These are phyloP conservation scores for Wilcoxina mikolae DNA, from an alignment of 495 filamentous ascomycete species.

Conservation along the genomic window DNA sequence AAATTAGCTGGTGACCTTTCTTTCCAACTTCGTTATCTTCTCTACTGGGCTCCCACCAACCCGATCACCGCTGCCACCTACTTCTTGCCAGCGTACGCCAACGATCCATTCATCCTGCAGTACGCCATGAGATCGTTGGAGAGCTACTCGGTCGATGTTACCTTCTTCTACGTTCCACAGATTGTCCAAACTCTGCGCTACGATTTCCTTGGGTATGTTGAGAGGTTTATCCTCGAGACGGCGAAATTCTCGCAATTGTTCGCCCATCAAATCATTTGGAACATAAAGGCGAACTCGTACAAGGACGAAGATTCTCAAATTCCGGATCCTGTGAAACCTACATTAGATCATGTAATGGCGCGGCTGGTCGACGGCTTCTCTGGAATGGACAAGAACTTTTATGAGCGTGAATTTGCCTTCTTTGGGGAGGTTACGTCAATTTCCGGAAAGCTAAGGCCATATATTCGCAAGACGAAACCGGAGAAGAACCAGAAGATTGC, in stretches of 20 bases:
- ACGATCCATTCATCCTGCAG: constrained; percentile 86
- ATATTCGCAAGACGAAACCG: constrained; percentile 79
- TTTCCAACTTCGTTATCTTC: constrained; percentile 79
- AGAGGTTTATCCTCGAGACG: constrained; percentile 91
- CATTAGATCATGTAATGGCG: constrained; percentile 76
- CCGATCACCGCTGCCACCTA: constrained; percentile 84
- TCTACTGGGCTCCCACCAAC: constrained; percentile 90
- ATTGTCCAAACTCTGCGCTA: constrained; percentile 95
- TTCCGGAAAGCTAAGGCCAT: constrained; percentile 86
- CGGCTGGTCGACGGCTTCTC: constrained; percentile 73
- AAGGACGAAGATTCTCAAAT: constrained; percentile 88
- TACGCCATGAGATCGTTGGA: constrained; percentile 95
- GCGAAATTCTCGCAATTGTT: constrained; percentile 92
- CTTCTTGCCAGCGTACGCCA: constrained; percentile 84
- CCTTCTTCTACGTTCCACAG: constrained; percentile 97
- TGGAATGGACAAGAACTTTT: constrained; percentile 62
- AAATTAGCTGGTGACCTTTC: constrained; percentile 62
- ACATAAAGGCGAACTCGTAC: constrained; percentile 97
- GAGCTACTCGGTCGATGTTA: constrained; percentile 83
- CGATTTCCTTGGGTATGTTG: constrained; percentile 85
- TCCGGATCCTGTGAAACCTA: constrained; percentile 88
- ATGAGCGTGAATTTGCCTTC: constrained; percentile 89
- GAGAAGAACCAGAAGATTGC: constrained; percentile 99
- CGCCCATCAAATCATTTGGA: constrained; percentile 99
- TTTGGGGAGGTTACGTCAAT: constrained; percentile 94